These are phyloP conservation scores for Ustilago loliicola DNA, from an alignment of 1,284 basidiomycete species.

Conservation along the genomic window DNA sequence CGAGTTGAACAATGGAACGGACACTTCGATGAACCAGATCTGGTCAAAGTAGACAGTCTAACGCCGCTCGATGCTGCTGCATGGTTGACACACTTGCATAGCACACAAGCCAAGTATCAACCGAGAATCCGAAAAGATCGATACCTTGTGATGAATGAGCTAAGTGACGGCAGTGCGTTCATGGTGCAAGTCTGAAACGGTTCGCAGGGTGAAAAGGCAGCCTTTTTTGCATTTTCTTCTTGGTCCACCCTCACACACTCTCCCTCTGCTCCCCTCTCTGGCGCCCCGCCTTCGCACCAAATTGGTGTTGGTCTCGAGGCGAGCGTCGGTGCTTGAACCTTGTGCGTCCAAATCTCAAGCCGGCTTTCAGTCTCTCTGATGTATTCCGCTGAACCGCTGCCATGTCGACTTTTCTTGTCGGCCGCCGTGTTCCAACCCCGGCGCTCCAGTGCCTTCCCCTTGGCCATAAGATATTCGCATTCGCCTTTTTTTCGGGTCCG, in stretches of 20 bases:
- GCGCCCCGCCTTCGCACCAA: not conserved
- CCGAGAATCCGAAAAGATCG: no score
- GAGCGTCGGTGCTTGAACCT: conserved; percentile 11
- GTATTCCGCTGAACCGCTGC: not conserved
- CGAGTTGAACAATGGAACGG: no score
- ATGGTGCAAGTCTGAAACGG: no score
- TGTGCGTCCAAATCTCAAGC: not conserved
- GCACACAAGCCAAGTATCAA: no score
- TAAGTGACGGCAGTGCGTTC: no score
- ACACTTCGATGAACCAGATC: no score
- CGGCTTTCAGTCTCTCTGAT: not conserved
- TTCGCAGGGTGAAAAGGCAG: no score
- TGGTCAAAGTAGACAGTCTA: no score
- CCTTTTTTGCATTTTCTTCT: not conserved
- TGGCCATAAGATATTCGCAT: not conserved
- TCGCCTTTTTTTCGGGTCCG: not conserved
- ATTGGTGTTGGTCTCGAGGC: conserved; percentile 4
- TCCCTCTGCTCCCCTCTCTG: not conserved
- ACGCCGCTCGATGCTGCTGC: no score
- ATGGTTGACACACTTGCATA: no score
- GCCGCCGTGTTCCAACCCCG: not conserved
- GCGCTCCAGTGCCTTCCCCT: not conserved
- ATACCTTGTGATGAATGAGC: no score
- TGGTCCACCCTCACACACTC: not conserved
- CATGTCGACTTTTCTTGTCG: not conserved